Conservation (phyloP, 345 rosid genomes). For the Aquilaria malaccensis region DNA sequence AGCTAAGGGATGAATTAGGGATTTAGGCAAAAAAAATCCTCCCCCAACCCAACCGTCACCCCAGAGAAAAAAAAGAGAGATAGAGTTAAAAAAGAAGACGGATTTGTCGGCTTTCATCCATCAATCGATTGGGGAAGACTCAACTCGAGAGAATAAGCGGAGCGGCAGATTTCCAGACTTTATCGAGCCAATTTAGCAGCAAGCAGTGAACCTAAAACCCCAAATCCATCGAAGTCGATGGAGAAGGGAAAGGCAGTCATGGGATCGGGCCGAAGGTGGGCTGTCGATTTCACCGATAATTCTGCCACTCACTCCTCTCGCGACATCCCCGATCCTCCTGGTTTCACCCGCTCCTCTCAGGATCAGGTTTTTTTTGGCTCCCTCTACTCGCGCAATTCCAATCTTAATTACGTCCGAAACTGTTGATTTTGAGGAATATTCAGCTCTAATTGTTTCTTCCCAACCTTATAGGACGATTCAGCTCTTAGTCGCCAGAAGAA, state of each 20-base stretch:
- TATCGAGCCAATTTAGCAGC: not conserved
- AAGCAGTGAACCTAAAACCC: not conserved
- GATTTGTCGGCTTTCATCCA: too few species aligned
- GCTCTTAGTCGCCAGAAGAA: slow-evolving; percentile 76
- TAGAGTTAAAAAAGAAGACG: too few species aligned
- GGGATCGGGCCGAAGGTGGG: slow-evolving; percentile 98
- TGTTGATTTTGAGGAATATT: not conserved
- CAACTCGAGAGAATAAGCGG: too few species aligned
- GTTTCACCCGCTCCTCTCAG: slow-evolving; percentile 76
- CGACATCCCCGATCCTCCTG: slow-evolving; percentile 89
- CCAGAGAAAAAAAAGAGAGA: too few species aligned
- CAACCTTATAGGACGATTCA: slow-evolving; percentile 69
- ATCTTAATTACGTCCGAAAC: not conserved
- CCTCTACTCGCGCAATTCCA: not conserved
- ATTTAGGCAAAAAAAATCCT: too few species aligned
- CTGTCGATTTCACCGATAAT: slow-evolving; percentile 87
- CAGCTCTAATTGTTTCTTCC: not conserved
- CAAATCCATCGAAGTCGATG: slow-evolving; percentile 25
- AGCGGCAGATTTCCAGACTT: too few species aligned
- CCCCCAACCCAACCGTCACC: too few species aligned
- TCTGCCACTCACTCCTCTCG: slow-evolving; percentile 76
- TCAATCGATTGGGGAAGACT: too few species aligned
- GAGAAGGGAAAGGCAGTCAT: slow-evolving; percentile 96
- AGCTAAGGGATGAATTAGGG: too few species aligned
- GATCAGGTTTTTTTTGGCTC: slow-evolving; percentile 51